These are phyloP conservation scores for Picea sitchensis DNA, from an alignment of 75 land plant genomes.

Conservation along the genomic window DNA sequence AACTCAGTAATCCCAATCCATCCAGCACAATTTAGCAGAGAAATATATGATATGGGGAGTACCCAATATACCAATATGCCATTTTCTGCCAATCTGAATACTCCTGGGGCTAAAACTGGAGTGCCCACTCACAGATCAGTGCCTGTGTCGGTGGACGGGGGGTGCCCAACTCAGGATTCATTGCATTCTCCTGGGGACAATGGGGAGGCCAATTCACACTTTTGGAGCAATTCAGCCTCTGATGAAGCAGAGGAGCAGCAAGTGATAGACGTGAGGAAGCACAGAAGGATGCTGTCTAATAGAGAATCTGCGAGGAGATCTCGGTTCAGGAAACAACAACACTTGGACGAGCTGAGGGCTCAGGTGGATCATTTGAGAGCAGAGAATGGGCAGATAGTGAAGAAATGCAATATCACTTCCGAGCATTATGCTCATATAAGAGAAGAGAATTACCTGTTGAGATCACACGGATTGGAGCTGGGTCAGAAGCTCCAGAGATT, in stretches of 20 bases:
- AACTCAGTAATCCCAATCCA: background rate
- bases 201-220: background rate
- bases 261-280: conserved; percentile 58
- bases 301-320: conserved; percentile 87
- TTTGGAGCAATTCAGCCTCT: conserved; percentile 22
- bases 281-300: conserved; percentile 82
- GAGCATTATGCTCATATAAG: conserved; percentile 39
- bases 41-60: background rate
- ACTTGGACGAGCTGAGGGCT: conserved; percentile 56
- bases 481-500: conserved; percentile 10
- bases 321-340: conserved; percentile 82
- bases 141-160: background rate
- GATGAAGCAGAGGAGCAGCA: conserved; percentile 52
- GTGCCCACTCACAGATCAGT: background rate
- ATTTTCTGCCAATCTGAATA: background rate
- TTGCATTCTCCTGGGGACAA: background rate
- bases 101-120: background rate
- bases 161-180: background rate
- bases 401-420: conserved; percentile 23
- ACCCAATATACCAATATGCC: background rate
- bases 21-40: background rate
- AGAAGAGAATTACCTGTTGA: conserved; percentile 36
- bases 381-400: conserved; percentile 42
- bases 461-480: background rate
- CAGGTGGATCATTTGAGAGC: conserved; percentile 40